A percentile compares a stretch with the other conserved stretches of the same genome.
Evolutionary conservation across 768 basidiomycete genomes (phyloP).

Genomic region (Suillus occidentalis): DNA sequence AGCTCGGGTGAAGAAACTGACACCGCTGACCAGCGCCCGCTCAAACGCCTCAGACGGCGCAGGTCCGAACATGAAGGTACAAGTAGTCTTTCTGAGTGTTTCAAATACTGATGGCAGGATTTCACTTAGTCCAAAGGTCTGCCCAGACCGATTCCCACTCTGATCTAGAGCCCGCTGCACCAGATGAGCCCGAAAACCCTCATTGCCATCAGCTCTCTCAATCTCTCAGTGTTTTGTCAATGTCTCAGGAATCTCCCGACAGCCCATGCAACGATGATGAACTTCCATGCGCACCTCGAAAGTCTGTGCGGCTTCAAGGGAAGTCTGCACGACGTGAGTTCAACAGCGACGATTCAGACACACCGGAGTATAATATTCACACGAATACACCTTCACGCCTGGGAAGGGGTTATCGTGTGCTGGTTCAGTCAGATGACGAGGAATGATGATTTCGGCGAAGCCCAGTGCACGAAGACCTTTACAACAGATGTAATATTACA

Average conservation of each 20-base stretch:
- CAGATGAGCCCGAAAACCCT: background rate
- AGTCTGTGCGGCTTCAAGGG: background rate
- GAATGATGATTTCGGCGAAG: background rate
- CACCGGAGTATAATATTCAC: background rate
- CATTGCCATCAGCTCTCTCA: background rate
- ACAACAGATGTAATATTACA: background rate
- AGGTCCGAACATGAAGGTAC: background rate
- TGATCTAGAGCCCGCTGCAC: background rate
- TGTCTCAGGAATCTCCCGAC: background rate
- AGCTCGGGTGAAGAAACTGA: background rate
- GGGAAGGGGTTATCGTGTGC: background rate
- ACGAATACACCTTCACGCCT: background rate
- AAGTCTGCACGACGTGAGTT: background rate
- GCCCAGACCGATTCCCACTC: background rate
- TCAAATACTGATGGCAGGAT: background rate
- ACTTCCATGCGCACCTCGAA: background rate
- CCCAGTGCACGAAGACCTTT: background rate
- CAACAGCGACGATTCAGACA: background rate
- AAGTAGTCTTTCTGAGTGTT: background rate
- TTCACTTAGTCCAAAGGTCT: background rate
- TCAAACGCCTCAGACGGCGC: background rate
- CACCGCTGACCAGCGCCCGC: background rate
- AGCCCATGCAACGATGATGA: background rate
- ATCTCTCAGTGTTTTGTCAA: background rate
- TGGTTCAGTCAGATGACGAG: background rate